A percentile compares a stretch with the other conserved stretches of the same genome.
These are phyloP conservation scores for Pezicula rhizophila DNA, from an alignment of 2,329 filamentous ascomycete genomes.

Conservation along the genomic window DNA sequence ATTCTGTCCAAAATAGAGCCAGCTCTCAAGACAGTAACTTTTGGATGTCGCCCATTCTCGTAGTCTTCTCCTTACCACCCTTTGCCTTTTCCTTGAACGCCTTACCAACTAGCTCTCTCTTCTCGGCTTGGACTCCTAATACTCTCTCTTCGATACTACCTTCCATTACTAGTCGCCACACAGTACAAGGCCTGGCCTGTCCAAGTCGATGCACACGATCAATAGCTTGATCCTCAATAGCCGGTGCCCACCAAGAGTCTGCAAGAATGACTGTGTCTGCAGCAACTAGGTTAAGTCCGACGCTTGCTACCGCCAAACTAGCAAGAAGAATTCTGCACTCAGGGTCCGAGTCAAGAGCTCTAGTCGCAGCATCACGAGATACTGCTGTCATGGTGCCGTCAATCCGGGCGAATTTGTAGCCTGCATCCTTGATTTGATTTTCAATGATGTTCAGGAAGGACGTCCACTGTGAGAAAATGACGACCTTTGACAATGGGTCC, in stretches of 20 bases:
- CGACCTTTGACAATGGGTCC: constrained; percentile 59
- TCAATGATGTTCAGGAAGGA: constrained; percentile 69
- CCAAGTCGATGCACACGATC: constrained; percentile 83
- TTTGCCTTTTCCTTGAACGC: constrained; percentile 71
- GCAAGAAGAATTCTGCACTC: constrained; percentile 72
- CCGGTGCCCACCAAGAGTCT: constrained; percentile 89
- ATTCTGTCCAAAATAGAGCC: too few species aligned
- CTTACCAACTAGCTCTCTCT: constrained; percentile 69
- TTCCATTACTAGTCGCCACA: constrained; percentile 79
- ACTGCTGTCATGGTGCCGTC: constrained; percentile 73
- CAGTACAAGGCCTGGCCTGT: constrained; percentile 70
- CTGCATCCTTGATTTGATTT: constrained; percentile 53
- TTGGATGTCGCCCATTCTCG: constrained; percentile 49
- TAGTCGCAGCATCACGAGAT: constrained; percentile 66
- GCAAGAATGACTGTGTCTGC: constrained; percentile 80
- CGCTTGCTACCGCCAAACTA: constrained; percentile 73
- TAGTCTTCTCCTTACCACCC: constrained; percentile 47
- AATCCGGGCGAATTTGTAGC: constrained; percentile 63
- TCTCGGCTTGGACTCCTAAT: constrained; percentile 70
- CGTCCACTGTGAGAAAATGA: constrained; percentile 75
- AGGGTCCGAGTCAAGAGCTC: constrained; percentile 59
- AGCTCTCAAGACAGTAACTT: constrained; percentile 34
- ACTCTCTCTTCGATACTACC: constrained; percentile 76
- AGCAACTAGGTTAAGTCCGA: constrained; percentile 79
- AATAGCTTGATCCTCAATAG: constrained; percentile 86